phyloP scores from a whole-genome alignment of 257 asterid species.

The Nicotiana paniculata region DNA sequence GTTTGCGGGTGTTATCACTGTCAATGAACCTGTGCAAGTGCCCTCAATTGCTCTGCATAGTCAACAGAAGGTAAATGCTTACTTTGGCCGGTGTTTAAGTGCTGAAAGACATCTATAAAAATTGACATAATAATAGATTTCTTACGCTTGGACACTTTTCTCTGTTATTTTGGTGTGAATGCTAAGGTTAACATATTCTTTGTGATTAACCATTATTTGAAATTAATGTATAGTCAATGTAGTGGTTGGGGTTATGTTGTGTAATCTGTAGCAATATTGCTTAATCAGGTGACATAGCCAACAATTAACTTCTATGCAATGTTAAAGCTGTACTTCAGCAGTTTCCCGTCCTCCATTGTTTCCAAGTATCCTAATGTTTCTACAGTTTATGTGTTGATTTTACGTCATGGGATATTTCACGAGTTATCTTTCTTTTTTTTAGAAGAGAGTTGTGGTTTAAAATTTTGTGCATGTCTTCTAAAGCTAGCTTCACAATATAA shows the following conservation, averaged over 20 bases:
- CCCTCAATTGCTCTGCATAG: constrained; percentile 30
- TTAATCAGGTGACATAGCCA: too few species aligned
- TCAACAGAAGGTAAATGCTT: constrained; percentile 37
- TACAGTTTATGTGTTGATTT: too few species aligned
- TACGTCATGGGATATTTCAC: too few species aligned
- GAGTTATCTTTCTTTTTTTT: too few species aligned
- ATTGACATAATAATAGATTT: not conserved
- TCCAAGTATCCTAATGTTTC: too few species aligned
- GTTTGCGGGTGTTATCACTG: constrained; percentile 21
- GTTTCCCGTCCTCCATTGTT: too few species aligned
- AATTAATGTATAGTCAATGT: not conserved
- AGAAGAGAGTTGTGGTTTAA: too few species aligned
- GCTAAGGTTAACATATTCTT: too few species aligned
- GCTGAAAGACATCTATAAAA: not conserved
- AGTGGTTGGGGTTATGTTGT: not conserved
- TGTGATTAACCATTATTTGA: not conserved
- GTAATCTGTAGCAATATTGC: not conserved
- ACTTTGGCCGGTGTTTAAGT: not conserved
- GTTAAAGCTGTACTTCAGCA: too few species aligned
- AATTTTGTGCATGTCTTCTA: too few species aligned
- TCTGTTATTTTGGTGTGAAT: not conserved
- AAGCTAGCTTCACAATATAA: too few species aligned
- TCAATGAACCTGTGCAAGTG: constrained; percentile 23
- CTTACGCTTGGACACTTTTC: not conserved
- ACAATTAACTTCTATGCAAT: too few species aligned